These are phyloP conservation scores for Pelargonium cotyledonis DNA, from an alignment of 441 rosid species.

Conservation along the genomic window DNA sequence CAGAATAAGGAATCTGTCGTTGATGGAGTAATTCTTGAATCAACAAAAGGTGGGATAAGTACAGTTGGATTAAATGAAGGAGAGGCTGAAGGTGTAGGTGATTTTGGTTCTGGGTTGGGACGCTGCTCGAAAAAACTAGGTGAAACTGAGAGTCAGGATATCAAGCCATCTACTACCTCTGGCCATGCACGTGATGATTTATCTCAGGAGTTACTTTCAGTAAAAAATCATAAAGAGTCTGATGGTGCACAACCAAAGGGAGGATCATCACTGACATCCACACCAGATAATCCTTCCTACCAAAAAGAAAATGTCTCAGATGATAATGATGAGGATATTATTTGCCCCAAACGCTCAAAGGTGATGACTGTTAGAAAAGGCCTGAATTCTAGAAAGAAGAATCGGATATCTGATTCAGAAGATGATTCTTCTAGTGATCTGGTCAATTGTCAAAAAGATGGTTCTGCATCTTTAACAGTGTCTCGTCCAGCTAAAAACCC, in stretches of 20 bases:
- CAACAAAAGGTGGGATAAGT: conserved; percentile 28
- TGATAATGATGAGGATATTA: conserved; percentile 29
- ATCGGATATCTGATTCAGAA: conserved; percentile 4
- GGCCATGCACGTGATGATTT: conserved; percentile 30
- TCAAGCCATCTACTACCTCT: conserved; percentile 35
- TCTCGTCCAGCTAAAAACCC: conserved; percentile 8
- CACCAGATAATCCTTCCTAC: conserved; percentile 28
- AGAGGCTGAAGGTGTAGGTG: conserved; percentile 32
- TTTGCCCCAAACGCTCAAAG: conserved; percentile 25
- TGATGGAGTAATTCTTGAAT: conserved; percentile 38
- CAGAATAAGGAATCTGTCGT: conserved; percentile 38
- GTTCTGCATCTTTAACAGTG: neutral
- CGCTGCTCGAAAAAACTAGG: conserved; percentile 28
- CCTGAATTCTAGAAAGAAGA: conserved; percentile 4
- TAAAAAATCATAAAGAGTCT: conserved; percentile 33
- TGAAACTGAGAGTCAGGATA: conserved; percentile 44
- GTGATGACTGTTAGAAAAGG: conserved; percentile 2
- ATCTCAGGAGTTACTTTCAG: conserved; percentile 32
- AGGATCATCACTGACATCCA: conserved; percentile 27
- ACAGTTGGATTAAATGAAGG: conserved; percentile 28
- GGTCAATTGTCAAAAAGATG: neutral
- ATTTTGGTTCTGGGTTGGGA: conserved; percentile 33
- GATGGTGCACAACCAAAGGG: conserved; percentile 28
- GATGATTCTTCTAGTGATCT: conserved; percentile 1
- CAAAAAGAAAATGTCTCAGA: conserved; percentile 31